A percentile compares a stretch with the other conserved stretches of the same genome.
phyloP scores from a whole-genome alignment of 192 early-diverging fungal species.

The Gigaspora rosea region DNA sequence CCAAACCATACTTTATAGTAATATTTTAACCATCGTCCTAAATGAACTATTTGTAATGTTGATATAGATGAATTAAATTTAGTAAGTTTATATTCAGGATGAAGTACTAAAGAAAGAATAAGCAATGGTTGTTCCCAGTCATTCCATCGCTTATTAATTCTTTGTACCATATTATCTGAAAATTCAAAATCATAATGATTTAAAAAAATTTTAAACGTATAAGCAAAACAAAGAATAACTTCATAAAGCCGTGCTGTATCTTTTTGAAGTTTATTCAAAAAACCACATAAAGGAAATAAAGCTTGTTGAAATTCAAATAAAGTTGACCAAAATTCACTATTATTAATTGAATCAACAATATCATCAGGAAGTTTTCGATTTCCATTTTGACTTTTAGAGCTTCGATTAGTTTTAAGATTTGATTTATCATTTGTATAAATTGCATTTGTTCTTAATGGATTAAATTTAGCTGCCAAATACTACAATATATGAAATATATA shows the following conservation, averaged over 20 bases:
- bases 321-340: no score
- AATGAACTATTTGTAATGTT: no score
- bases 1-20: constrained; percentile 17
- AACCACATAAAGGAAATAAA: no score
- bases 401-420: no score
- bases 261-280: constrained; percentile 3
- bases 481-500: no score
- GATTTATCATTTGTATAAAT: no score
- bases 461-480: no score
- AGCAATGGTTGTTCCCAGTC: not conserved
- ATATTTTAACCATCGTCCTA: not conserved
- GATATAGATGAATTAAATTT: not conserved
- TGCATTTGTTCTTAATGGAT: no score
- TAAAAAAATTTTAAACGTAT: not conserved
- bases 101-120: not conserved
- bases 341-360: no score
- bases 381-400: no score
- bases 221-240: constrained; percentile 7
- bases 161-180: not conserved
- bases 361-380: no score
- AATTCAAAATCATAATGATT: not conserved
- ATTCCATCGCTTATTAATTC: not conserved
- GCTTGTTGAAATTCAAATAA: no score
- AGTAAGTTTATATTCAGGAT: not conserved
- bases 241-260: not conserved